Conservation (phyloP, 164 flowering plant species). For the Tetrastigma voinierianum region DNA sequence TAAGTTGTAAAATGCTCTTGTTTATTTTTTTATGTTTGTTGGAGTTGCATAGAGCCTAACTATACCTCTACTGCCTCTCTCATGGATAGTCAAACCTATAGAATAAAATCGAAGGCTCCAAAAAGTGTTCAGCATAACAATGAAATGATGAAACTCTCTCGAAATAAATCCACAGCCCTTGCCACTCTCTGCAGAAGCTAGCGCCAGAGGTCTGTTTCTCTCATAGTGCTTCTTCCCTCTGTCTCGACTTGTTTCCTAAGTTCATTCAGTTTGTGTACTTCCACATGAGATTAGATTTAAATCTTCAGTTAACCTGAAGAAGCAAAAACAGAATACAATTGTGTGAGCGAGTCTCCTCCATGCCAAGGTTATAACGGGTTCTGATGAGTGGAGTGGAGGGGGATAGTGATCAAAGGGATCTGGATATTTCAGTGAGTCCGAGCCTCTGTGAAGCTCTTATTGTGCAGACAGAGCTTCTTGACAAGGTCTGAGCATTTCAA, state of each 20-base stretch:
- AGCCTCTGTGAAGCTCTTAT: conserved; percentile 29
- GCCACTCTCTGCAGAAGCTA: conserved; percentile 42
- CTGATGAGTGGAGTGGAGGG: too few species aligned
- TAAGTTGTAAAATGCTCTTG: too few species aligned
- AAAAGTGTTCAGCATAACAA: conserved; percentile 67
- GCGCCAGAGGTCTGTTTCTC: conserved; percentile 38
- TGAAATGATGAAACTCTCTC: conserved; percentile 63
- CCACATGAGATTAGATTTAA: conserved; percentile 45
- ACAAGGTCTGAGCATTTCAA: conserved; percentile 26
- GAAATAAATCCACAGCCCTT: conserved; percentile 38
- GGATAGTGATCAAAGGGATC: too few species aligned
- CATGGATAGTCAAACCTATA: conserved; percentile 53
- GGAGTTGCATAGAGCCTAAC: too few species aligned
- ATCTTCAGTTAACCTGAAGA: conserved; percentile 25
- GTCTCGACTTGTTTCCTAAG: neutral
- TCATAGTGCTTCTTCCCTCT: neutral
- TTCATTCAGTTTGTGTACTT: neutral
- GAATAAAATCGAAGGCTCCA: conserved; percentile 82
- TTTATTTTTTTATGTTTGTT: too few species aligned
- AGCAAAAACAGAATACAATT: too few species aligned
- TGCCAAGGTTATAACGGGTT: too few species aligned
- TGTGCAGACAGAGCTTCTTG: conserved; percentile 35
- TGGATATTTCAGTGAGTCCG: too few species aligned
- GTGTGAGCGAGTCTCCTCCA: too few species aligned
- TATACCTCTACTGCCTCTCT: conserved; percentile 2